Base-by-base conservation (phyloP, 2,329 filamentous ascomycete genomes). In the Pseudogymnoascus sp. region DNA sequence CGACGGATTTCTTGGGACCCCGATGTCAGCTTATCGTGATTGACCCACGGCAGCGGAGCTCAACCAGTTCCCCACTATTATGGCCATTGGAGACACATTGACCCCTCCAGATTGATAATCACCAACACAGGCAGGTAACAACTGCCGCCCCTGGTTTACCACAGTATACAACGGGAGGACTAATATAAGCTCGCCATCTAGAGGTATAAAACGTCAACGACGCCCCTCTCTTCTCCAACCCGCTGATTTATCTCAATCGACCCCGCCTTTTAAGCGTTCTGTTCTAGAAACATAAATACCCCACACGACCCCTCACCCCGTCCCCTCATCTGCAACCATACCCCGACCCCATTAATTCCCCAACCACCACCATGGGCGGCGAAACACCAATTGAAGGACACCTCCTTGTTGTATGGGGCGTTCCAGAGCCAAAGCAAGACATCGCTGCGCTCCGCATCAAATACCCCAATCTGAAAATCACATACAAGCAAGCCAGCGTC, bases 381-480 rank as follows among this genome's bases (percentile, higher is more conserved):
- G 78, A 76, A 60, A 71, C 71, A 59, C 40, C 68, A 18, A 66
- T 71, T 46, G 67, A 72, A 62, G 77, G 76, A 64, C 71, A 74
- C 63, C 73, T 83, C 37, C 73, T 83, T 23, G 72, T 76, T 65
- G 70, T 78, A 18, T 67, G 80, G 1, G 77, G 77, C 1, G 76
- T 75, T 62, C 73, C 77, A 5, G 75, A 77, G 62, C 76, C 78
- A n/a, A 72, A 71, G 23, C 67, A 71, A 1, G 67, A 77, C 25
- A 65, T 78, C 31, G 71, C 71, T 56, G 69, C 69, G 60, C 75
- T 80, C 62, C 75, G 69, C 38, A 71, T 72, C 59, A 77, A 74
- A 61, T 81, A 76, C 72, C 80, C 75, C 5, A 69, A 77, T 68
- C 73, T 81, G 65, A 73, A 78, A n/a, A 71, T 82, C 60, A 75